Evolutionary conservation across 345 rosid genomes (phyloP), one percentile per base, ranked within the genome.

Genomic region (Citrus sp.): DNA sequence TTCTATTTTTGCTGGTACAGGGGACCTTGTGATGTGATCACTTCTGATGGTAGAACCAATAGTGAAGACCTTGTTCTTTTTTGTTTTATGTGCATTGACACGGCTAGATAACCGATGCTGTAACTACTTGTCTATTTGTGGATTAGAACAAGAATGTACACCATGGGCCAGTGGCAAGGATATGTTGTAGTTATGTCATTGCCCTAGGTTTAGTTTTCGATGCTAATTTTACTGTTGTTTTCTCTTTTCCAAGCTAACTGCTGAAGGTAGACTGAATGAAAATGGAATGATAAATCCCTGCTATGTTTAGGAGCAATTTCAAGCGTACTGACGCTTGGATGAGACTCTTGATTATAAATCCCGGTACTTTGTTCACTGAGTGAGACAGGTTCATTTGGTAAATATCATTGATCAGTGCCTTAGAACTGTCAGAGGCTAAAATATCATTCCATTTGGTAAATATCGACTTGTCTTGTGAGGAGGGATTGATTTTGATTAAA

Each of bases 141-240:
- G 90, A 75, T 82, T 74, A 64, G 84, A 80, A 87, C 81, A 83
- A 85, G 85, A 83, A 85, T 83, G 86, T 83, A 80, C 62, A n/a
- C 69, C 73, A 58, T 0, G 80, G 87, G 82, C 77, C 49, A 68
- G 79, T 81, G 88, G 92, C 82, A 83, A 65, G 85, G 75, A 73
- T 83, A 80, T 85, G 81, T 85, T 87, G 88, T 87, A 87, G 88
- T 84, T 80, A 84, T 65, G 83, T 87, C 85, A 73, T 81, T 64
- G 77, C 85, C 88, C 72, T 81, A 69, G 83, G 76, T 81, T 72
- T 88, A 84, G 82, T 84, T 64, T 70, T 78, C 63, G 67, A 49
- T 70, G 83, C 82, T 85, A 73, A 76, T 71, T 55, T 79, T 67
- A 25, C 82, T 70, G 40, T 63, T 49, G 66, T 42, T 76, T 70